A percentile compares a stretch with the other conserved stretches of the same genome.
Conservation (phyloP, 352 stramenopile species). For the Phytophthora hibernalis region DNA sequence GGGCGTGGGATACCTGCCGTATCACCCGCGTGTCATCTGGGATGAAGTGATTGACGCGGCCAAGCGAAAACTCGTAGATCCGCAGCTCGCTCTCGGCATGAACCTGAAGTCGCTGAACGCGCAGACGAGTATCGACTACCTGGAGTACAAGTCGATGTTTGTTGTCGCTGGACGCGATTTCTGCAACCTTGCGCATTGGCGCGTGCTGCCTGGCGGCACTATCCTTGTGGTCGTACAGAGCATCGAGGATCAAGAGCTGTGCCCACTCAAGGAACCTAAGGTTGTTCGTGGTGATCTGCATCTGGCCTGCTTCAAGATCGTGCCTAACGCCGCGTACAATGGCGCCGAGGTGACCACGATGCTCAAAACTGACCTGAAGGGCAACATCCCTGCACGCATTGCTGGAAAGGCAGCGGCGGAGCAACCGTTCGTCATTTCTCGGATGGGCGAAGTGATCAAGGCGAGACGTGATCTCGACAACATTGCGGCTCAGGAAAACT, state of each 20-base stretch:
- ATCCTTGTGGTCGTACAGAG: slow-evolving; percentile 77
- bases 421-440: slow-evolving; percentile 69
- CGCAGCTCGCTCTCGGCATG: slow-evolving; percentile 55
- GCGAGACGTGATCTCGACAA: slow-evolving; percentile 49
- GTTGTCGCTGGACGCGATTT: slow-evolving; percentile 80
- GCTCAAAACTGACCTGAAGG: slow-evolving; percentile 78
- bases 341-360: slow-evolving; percentile 70
- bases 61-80: slow-evolving; percentile 62
- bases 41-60: slow-evolving; percentile 59
- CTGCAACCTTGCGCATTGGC: slow-evolving; percentile 75
- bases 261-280: slow-evolving; percentile 74
- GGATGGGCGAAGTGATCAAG: slow-evolving; percentile 63
- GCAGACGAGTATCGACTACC: slow-evolving; percentile 73
- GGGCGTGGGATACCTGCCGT: slow-evolving; percentile 58
- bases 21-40: slow-evolving; percentile 61
- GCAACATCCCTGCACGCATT: slow-evolving; percentile 70
- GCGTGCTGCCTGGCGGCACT: slow-evolving; percentile 61
- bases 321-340: slow-evolving; percentile 64
- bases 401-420: slow-evolving; percentile 67
- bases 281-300: slow-evolving; percentile 73
- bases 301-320: slow-evolving; percentile 71
- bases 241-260: slow-evolving; percentile 63
- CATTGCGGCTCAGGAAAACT: slow-evolving; percentile 45
- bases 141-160: slow-evolving; percentile 85
- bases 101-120: slow-evolving; percentile 53